These are phyloP conservation scores for Pogostemon cablin DNA, from an alignment of 257 asterid genomes.

Conservation along the genomic window DNA sequence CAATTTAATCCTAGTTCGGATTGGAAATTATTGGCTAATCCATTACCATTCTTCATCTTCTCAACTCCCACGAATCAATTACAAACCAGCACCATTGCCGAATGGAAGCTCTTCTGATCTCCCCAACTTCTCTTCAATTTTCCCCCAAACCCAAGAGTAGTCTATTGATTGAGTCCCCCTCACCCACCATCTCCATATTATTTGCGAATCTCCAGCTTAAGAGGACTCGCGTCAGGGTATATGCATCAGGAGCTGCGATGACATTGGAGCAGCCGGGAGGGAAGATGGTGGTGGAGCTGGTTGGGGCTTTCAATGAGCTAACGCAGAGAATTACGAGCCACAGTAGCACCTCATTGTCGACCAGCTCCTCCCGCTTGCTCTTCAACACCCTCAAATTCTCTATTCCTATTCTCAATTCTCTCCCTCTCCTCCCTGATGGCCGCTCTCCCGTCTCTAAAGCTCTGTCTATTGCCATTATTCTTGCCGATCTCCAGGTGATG, in stretches of 20 bases:
- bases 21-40: too few species aligned
- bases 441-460: slow-evolving; percentile 85
- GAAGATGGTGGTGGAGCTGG: slow-evolving; percentile 89
- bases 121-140: slow-evolving; percentile 15
- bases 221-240: neutral
- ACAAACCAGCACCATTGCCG: too few species aligned
- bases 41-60: too few species aligned
- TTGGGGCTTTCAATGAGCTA: slow-evolving; percentile 86
- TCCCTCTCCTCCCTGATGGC: slow-evolving; percentile 65
- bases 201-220: slow-evolving; percentile 14
- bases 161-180: slow-evolving; percentile 14
- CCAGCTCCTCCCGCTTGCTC: slow-evolving; percentile 68
- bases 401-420: slow-evolving; percentile 72
- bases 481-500: slow-evolving; percentile 91
- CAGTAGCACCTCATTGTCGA: slow-evolving; percentile 42
- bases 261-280: slow-evolving; percentile 89
- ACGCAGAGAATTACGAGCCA: slow-evolving; percentile 67
- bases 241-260: slow-evolving; percentile 7
- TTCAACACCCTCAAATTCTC: slow-evolving; percentile 80
- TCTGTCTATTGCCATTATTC: slow-evolving; percentile 70
- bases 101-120: neutral
- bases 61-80: too few species aligned
- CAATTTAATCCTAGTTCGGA: too few species aligned
- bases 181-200: slow-evolving; percentile 18
- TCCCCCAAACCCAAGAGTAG: slow-evolving; percentile 17